phyloP scores from a whole-genome alignment of 768 basidiomycete genomes.

The Coprinopsis cinerea region DNA sequence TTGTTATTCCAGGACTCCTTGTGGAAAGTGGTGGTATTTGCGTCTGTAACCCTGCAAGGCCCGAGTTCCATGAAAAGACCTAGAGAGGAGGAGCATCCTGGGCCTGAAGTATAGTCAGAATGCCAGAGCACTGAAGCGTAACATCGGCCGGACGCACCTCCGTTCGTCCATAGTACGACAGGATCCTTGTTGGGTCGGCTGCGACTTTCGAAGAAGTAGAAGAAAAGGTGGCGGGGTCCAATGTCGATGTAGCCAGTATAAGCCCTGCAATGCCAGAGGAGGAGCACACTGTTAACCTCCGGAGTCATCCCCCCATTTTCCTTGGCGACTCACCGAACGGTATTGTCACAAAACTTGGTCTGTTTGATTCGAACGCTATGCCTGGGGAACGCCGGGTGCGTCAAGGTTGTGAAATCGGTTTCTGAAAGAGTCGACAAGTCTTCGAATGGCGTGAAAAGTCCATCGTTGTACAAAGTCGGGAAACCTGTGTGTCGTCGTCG shows the following conservation, averaged over 20 bases:
- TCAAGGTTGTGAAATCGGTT: constrained; percentile 18
- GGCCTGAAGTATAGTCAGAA: constrained; percentile 23
- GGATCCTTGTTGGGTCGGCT: constrained; percentile 55
- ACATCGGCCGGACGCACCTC: constrained; percentile 1
- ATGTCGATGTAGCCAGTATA: constrained; percentile 69
- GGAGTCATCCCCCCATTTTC: background rate
- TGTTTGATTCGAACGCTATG: constrained; percentile 57
- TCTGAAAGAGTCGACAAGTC: constrained; percentile 9
- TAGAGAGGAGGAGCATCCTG: constrained; percentile 38
- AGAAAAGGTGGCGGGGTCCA: constrained; percentile 58
- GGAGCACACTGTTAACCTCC: background rate
- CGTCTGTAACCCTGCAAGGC: constrained; percentile 57
- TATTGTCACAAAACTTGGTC: constrained; percentile 50
- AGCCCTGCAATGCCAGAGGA: constrained; percentile 25
- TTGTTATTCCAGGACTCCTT: constrained; percentile 64
- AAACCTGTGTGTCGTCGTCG: too few relatives aligned
- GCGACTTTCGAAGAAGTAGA: constrained; percentile 77
- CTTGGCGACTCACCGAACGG: constrained; percentile 43
- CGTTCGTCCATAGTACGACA: constrained; percentile 24
- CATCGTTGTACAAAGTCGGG: constrained; percentile 12
- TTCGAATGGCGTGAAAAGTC: constrained; percentile 11
- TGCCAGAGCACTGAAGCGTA: background rate
- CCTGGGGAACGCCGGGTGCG: constrained; percentile 44
- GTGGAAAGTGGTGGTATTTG: constrained; percentile 46
- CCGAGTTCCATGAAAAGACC: constrained; percentile 74